Conservation (phyloP, 345 rosid genomes). For the Turnera subulata region DNA sequence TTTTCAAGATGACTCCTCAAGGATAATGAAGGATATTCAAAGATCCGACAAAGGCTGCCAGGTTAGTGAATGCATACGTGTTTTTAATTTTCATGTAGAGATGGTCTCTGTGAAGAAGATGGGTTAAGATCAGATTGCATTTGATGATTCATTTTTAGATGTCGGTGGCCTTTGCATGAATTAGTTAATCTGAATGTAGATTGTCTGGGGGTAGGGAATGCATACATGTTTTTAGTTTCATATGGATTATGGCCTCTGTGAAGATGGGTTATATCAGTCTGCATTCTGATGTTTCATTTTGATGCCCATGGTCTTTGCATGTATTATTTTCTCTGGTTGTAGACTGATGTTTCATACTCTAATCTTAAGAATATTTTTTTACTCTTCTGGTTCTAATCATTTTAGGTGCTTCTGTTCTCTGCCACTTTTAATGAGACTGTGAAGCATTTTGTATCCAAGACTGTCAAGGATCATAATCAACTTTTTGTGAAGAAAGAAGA, state of each 20-base stretch:
- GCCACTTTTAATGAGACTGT: conserved; percentile 85
- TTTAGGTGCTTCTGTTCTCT: conserved; percentile 82
- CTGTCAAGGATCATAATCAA: conserved; percentile 62
- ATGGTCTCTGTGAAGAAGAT: background rate
- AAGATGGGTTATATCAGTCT: too few relatives aligned
- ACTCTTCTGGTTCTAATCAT: conserved; percentile 4
- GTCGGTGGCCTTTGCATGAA: too few relatives aligned
- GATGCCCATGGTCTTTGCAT: too few relatives aligned
- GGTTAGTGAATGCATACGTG: conserved; percentile 41
- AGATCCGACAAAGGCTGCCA: conserved; percentile 51
- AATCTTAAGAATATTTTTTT: background rate
- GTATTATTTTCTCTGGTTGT: too few relatives aligned
- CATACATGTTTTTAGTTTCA: too few relatives aligned
- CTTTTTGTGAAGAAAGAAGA: conserved; percentile 91
- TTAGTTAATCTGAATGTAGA: too few relatives aligned
- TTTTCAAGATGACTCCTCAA: conserved; percentile 81
- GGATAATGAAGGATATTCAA: conserved; percentile 78
- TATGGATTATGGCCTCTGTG: too few relatives aligned
- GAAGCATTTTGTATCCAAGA: conserved; percentile 64
- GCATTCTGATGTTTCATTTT: too few relatives aligned
- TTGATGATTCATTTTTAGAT: too few relatives aligned
- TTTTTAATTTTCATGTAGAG: background rate
- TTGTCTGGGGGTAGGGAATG: too few relatives aligned
- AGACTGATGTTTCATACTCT: background rate
- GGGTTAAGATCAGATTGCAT: too few relatives aligned